Evolutionary conservation across 2,329 filamentous ascomycete genomes (phyloP), one percentile per base, ranked within the genome.

Genomic region (Diplodia seriata): DNA sequence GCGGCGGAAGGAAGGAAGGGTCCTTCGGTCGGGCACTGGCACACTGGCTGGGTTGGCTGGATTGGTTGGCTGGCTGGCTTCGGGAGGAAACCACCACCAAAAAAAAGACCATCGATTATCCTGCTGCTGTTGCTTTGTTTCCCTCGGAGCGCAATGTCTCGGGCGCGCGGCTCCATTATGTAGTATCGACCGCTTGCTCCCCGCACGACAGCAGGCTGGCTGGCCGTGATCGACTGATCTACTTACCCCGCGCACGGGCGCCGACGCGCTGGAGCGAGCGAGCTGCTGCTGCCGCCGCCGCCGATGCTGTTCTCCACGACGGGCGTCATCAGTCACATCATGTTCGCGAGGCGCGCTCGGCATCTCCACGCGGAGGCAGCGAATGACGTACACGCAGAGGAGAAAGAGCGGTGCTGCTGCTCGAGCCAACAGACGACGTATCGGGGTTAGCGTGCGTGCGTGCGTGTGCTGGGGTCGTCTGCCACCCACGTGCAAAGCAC

Each of bases 191-290:
- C 11, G 77, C 79, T 0, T 26, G 36, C 8, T 23, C 31, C 47
- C 43, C 43, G 43, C 63, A 55, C 36, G 9, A 38, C 7, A 38
- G 8, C 11, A 38, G 36, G 36, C 11, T 2, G 36, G 36, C 9
- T 12, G 36, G 36, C 36, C 14, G 36, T 23, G 53, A 66, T 55
- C 49, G 43, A 18, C 63, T 55, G 50, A 55, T 51, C 63, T 66
- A 55, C 26, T 26, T 26, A 26, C 63, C 36, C 43, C 20, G 36
- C 50, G 53, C 43, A 66, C 63, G 23, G 79, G 87, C 69, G 84
- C 87, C n/a, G 1, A 77, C 81, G 1, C 74, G 77, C 18, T 88
- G 86, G 86, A 70, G 75, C 3, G 82, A 84, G 40, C 40, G 43
- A 20, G 43, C 43, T 47, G 43, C 36, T 38, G 36, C 36, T 38